These are phyloP conservation scores for Aspergillus brasiliensis DNA, from an alignment of 2,329 filamentous ascomycete genomes.

Conservation along the genomic window DNA sequence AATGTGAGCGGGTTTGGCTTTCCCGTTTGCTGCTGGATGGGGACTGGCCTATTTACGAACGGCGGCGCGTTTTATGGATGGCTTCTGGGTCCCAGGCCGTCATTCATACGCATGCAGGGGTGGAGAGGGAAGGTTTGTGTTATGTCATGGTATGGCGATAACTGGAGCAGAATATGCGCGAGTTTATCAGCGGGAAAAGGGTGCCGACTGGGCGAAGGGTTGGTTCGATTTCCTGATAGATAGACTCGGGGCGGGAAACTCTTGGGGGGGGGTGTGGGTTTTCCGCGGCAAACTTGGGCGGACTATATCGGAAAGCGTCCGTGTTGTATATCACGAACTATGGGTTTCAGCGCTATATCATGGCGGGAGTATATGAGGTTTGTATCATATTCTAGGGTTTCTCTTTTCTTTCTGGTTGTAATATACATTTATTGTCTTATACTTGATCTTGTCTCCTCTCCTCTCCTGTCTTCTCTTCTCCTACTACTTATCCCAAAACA, in stretches of 20 bases:
- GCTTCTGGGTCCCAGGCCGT: not conserved
- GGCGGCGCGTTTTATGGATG: not conserved
- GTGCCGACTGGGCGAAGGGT: constrained; percentile 24
- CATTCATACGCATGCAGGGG: not conserved
- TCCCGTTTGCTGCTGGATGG: not conserved
- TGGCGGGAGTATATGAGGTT: constrained; percentile 14
- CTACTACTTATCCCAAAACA: not conserved
- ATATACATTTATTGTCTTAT: constrained; percentile 8
- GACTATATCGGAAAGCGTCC: constrained; percentile 23
- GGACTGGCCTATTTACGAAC: too few species aligned
- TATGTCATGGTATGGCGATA: constrained; percentile 22
- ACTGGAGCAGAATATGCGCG: constrained; percentile 25
- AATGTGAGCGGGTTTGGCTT: not conserved
- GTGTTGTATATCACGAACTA: constrained; percentile 34
- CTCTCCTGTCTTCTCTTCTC: not conserved
- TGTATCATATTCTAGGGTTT: constrained; percentile 11
- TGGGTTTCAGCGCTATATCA: constrained; percentile 23
- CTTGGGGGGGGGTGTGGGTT: constrained; percentile 24
- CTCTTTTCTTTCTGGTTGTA: constrained; percentile 8
- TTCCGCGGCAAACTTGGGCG: constrained; percentile 37
- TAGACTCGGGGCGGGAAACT: constrained; percentile 34
- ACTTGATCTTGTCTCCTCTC: not conserved
- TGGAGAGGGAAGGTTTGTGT: constrained; percentile 19
- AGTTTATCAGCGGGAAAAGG: constrained; percentile 36
- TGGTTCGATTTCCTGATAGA: constrained; percentile 21